Evolutionary conservation across 768 basidiomycete species (phyloP), one percentile per base, ranked within the genome.

Genomic region (Leccinellum albellum): DNA sequence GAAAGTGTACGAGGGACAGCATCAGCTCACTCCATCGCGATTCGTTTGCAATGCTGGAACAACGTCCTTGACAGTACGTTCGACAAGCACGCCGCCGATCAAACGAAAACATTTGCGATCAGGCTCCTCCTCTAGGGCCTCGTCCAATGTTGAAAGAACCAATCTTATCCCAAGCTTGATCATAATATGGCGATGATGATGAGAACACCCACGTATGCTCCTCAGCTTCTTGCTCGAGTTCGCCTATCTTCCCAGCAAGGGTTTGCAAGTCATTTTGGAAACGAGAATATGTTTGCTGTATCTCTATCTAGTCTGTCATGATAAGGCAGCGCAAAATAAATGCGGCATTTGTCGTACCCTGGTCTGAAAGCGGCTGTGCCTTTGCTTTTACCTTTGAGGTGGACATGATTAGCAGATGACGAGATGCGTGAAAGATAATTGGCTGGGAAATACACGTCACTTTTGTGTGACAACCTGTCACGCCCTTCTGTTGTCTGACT

Each of bases 31-130:
- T 57, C 92, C 91, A 66, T 94, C 88, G 51, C 83, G 79, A 66
- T 94, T 98, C n/a, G 87, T 91, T 71, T 91, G 84, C 45, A 99
- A 75, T 28, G 89, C 86, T 35, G 97, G 96, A 35, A 91, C 86
- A 50, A 98, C 92, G 63, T 98, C 96, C 69, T 89, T 87, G 47
- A 98, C 97, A 2, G 95, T 98, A 48, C 95, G 82, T 70, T 98
- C 94, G 28, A 98, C 96, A 15, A 99, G 81, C 6, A 97, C 88
- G 28, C 96, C 96, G 6, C 97, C 97, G 61, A 99, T 89, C 63
- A 98, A 79, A 53, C 96, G 87, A 76, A 98, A 99, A 74, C 97
- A 98, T 76, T 93, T 94, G 56, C 97, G 86, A 73, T 86, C 82
- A 17, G 96, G 94, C 57, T 95, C 90, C 57, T 85, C 82, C n/a